Percentiles rank a stretch among this genome's conserved stretches.
Conservation (phyloP, 176 grass and related monocot genomes). For the Bolboschoenus planiculmis region DNA sequence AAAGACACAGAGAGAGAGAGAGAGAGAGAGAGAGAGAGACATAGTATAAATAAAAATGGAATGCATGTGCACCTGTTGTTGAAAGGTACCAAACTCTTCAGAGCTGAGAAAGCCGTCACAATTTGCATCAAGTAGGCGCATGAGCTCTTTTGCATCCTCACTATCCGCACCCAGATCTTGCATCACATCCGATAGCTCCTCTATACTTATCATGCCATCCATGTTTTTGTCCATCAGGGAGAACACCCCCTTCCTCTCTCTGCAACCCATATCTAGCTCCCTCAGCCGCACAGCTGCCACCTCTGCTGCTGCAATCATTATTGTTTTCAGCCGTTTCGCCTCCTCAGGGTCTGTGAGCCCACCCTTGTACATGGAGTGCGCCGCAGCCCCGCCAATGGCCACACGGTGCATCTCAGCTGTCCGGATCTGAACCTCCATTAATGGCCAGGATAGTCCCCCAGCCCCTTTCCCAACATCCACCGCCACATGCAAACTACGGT, state of each 20-base stretch:
- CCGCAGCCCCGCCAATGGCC: slow-evolving; percentile 78
- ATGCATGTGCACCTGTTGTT: slow-evolving; percentile 54
- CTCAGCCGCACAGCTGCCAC: slow-evolving; percentile 72
- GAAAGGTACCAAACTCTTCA: slow-evolving; percentile 83
- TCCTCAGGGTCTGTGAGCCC: slow-evolving; percentile 79
- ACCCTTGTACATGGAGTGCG: slow-evolving; percentile 93
- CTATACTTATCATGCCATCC: slow-evolving; percentile 85
- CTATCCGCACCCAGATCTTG: slow-evolving; percentile 75
- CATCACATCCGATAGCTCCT: slow-evolving; percentile 89
- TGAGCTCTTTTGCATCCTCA: slow-evolving; percentile 69
- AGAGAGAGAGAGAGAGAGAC: too few relatives aligned
- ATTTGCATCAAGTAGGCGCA: slow-evolving; percentile 83
- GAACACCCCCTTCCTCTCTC: slow-evolving; percentile 56
- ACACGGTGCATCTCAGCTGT: slow-evolving; percentile 62
- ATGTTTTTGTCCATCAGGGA: slow-evolving; percentile 74
- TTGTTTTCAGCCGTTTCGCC: slow-evolving; percentile 64
- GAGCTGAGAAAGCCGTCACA: slow-evolving; percentile 86
- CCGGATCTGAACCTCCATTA: slow-evolving; percentile 96
- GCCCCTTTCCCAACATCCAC: slow-evolving; percentile 69
- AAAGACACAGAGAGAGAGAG: neutral
- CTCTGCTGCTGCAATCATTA: slow-evolving; percentile 81
- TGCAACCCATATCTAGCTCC: slow-evolving; percentile 46
- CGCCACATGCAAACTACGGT: slow-evolving; percentile 84
- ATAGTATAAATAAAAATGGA: neutral
- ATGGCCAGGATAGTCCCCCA: slow-evolving; percentile 30